phyloP scores from a whole-genome alignment of 371 early-diverging fungal genomes.

The Apophysomyces sp. region DNA sequence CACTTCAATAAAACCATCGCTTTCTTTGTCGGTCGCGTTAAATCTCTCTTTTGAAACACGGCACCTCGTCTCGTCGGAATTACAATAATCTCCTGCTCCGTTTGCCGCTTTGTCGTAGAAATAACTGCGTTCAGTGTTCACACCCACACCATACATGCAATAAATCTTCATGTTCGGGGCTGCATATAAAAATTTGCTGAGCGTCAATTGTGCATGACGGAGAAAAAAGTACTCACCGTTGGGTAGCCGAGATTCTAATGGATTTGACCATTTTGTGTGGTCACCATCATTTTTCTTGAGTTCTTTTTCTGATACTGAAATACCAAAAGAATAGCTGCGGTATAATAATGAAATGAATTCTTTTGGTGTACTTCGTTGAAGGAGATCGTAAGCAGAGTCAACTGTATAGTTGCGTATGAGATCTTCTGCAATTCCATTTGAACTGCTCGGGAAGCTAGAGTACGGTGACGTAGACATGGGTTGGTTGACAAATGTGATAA shows the following conservation, averaged over 20 bases:
- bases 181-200: neutral
- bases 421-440: conserved; percentile 4
- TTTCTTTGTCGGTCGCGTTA: neutral
- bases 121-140: conserved; percentile 81
- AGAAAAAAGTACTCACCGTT: conserved; percentile 34
- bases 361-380: conserved; percentile 49
- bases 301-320: conserved; percentile 56
- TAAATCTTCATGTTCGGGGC: conserved; percentile 79
- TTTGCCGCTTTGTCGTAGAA: conserved; percentile 40
- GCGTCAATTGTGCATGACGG: neutral
- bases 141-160: conserved; percentile 83
- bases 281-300: conserved; percentile 50
- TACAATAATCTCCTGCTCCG: conserved; percentile 1
- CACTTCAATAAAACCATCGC: conserved; percentile 1
- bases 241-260: conserved; percentile 82
- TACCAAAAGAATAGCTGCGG: conserved; percentile 67
- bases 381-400: conserved; percentile 52
- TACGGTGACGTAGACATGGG: conserved; percentile 13
- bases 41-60: neutral
- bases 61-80: neutral
- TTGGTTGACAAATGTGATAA: conserved; percentile 33
- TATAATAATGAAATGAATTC: conserved; percentile 53
- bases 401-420: conserved; percentile 47
- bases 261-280: conserved; percentile 83
- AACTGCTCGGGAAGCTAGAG: neutral